Base-by-base conservation (phyloP, 352 stramenopile species). In the Pythium phragmiticola region DNA sequence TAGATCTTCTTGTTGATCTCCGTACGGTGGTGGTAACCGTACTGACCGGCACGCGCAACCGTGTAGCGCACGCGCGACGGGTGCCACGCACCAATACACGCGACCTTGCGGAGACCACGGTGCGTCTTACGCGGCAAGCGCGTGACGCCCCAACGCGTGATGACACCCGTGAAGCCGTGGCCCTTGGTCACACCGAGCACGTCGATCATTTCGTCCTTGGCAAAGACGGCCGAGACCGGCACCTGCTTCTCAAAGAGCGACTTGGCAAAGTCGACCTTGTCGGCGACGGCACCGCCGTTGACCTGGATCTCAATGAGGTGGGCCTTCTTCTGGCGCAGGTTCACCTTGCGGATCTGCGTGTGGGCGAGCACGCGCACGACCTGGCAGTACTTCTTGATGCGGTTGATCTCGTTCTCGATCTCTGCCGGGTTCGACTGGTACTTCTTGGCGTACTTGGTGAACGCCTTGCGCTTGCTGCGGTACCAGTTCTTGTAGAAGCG, bases 401-500 rank as follows among this genome's bases (percentile, higher is more conserved):
- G 94, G 72, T 98, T 97, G 55, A 99, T 86, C 87, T 99, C 97
- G 69, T 97, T 94, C 72, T 98, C 94, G 70, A 99, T 97, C 68
- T 97, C 88, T 9, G 77, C 78, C 46, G 80, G 82, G 62, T 86
- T 88, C 48, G 97, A 97, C 63, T 95, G 86, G 91, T 98, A 99
- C 87, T 99, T 99, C 88, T 99, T 99, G 64, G 97, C 96, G 84
- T 99, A 99, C 88, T 99, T 99, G 83, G 97, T 99, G 90, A 99
- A 99, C 60, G 98, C 98, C 97, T 99, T 99, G 65, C 98, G 97
- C 97, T 99, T 99, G 75, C 84, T 96, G 73, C 96, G 96, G 88
- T 99, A 99, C 98, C 98, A 99, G 94, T 99, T 99, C 96, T 99
- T 99, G 97, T 99, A 99, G 82, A 99, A 98, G 75, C 98, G 95